Percentiles rank a stretch among this genome's conserved stretches.
Conservation (phyloP, 1,284 basidiomycete genomes). For the Blastosporella zonata region DNA sequence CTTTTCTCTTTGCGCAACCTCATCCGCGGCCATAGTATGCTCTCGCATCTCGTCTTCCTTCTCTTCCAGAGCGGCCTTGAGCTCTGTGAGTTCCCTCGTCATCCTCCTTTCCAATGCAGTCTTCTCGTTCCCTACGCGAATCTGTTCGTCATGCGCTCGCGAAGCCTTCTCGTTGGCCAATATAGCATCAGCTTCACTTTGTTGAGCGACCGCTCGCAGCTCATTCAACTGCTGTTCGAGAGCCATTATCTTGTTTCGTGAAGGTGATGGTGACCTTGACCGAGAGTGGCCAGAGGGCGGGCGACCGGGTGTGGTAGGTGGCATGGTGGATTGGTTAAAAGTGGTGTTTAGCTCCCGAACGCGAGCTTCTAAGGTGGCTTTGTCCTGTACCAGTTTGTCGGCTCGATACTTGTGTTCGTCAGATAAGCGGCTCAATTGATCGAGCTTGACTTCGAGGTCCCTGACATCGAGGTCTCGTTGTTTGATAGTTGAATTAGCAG, state of each 20-base stretch:
- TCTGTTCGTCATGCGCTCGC: slow-evolving; percentile 44
- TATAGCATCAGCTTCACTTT: slow-evolving; percentile 43
- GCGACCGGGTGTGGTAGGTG: slow-evolving; percentile 19
- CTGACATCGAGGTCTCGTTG: slow-evolving; percentile 45
- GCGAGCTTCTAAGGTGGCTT: slow-evolving; percentile 48
- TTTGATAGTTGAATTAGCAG: slow-evolving; percentile 50
- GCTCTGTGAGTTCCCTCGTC: slow-evolving; percentile 39
- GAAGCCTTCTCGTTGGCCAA: slow-evolving; percentile 44
- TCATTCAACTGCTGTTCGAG: slow-evolving; percentile 57
- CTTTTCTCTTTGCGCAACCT: slow-evolving; percentile 2
- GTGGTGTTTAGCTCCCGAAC: slow-evolving; percentile 54
- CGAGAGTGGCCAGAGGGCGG: slow-evolving; percentile 18
- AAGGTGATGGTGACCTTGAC: slow-evolving; percentile 44
- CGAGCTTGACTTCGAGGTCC: slow-evolving; percentile 58
- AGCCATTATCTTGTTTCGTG: slow-evolving; percentile 43
- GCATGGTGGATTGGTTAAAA: slow-evolving; percentile 33
- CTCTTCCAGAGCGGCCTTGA: slow-evolving; percentile 45
- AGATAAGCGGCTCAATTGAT: slow-evolving; percentile 53
- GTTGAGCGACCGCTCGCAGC: slow-evolving; percentile 36
- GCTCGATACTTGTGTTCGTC: slow-evolving; percentile 41
- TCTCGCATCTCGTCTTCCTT: slow-evolving; percentile 55
- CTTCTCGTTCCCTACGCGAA: slow-evolving; percentile 58
- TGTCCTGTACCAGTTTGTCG: slow-evolving; percentile 53
- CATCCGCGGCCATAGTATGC: neutral
- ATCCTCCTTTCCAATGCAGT: slow-evolving; percentile 48